These are phyloP conservation scores for Moesziomyces parantarcticus DNA, from an alignment of 1,284 basidiomycete species.

Conservation along the genomic window DNA sequence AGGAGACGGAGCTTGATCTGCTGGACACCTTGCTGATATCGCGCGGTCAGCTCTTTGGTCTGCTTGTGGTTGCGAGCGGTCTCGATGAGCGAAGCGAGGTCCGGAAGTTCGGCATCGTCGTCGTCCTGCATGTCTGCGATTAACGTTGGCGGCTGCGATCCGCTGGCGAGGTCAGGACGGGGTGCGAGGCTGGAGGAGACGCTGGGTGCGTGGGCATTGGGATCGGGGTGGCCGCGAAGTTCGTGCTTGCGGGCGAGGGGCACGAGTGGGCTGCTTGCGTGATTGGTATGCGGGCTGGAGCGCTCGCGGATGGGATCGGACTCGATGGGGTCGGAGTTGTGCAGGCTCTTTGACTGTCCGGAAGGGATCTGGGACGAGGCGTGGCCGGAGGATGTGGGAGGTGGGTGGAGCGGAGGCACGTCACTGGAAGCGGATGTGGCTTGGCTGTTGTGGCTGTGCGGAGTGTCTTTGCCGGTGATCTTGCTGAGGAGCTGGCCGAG, in stretches of 20 bases:
- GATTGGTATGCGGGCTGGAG: conserved; percentile 29
- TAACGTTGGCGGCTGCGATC: no score
- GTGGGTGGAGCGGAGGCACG: conserved; percentile 10
- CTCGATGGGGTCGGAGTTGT: conserved; percentile 46
- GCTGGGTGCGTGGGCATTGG: conserved; percentile 10
- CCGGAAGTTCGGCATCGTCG: conserved; percentile 27
- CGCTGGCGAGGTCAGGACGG: no score
- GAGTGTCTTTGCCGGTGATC: conserved; percentile 34
- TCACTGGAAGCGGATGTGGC: conserved; percentile 1
- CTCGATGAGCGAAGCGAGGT: conserved; percentile 34
- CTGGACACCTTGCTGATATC: conserved; percentile 12
- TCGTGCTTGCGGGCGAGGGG: conserved; percentile 35
- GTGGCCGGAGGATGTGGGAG: conserved; percentile 12
- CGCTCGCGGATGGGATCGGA: conserved; percentile 39
- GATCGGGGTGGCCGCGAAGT: conserved; percentile 10
- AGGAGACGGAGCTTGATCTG: conserved; percentile 38
- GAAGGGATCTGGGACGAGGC: conserved; percentile 45
- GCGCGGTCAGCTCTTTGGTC: conserved; percentile 12
- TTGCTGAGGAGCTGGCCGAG: conserved; percentile 54
- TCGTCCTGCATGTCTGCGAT: background rate
- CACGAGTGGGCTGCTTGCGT: conserved; percentile 37
- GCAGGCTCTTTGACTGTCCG: conserved; percentile 39
- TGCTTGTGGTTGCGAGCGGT: conserved; percentile 25
- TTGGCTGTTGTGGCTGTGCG: conserved; percentile 2
- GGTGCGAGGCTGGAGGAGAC: background rate